Percentiles rank a stretch among this genome's conserved stretches.
Conservation (phyloP, 495 filamentous ascomycete species). For the Chlorociboria aeruginascens region DNA sequence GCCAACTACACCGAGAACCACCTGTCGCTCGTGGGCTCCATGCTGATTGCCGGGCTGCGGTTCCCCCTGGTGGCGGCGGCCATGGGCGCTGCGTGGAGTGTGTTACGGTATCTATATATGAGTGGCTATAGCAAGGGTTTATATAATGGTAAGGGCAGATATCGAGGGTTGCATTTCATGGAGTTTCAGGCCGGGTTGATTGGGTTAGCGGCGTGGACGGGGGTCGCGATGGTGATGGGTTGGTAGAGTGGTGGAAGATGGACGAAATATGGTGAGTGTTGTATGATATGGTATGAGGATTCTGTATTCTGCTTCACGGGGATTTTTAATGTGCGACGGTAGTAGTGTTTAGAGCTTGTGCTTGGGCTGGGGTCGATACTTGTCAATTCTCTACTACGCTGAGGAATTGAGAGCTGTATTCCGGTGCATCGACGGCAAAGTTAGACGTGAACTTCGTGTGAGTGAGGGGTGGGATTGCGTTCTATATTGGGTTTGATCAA, state of each 20-base stretch:
- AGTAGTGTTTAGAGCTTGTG: too few species aligned
- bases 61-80: conserved; percentile 35
- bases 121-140: conserved; percentile 39
- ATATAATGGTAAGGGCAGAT: conserved; percentile 34
- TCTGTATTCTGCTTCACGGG: too few species aligned
- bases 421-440: too few species aligned
- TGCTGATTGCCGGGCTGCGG: conserved; percentile 32
- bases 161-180: conserved; percentile 26
- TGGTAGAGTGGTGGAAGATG: conserved; percentile 1
- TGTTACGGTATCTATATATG: conserved; percentile 32
- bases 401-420: too few species aligned
- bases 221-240: conserved; percentile 14
- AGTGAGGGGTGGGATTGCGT: too few species aligned
- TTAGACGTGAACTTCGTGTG: too few species aligned
- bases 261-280: not conserved
- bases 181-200: conserved; percentile 33
- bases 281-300: too few species aligned
- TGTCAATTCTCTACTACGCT: too few species aligned
- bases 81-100: conserved; percentile 32
- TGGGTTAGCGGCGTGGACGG: conserved; percentile 26
- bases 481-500: too few species aligned
- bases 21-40: conserved; percentile 31
- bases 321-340: too few species aligned
- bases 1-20: conserved; percentile 43
- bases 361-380: too few species aligned